A percentile compares a stretch with the other conserved stretches of the same genome.
phyloP scores from a whole-genome alignment of 2,329 filamentous ascomycete genomes.

The Phyllachora maydis region DNA sequence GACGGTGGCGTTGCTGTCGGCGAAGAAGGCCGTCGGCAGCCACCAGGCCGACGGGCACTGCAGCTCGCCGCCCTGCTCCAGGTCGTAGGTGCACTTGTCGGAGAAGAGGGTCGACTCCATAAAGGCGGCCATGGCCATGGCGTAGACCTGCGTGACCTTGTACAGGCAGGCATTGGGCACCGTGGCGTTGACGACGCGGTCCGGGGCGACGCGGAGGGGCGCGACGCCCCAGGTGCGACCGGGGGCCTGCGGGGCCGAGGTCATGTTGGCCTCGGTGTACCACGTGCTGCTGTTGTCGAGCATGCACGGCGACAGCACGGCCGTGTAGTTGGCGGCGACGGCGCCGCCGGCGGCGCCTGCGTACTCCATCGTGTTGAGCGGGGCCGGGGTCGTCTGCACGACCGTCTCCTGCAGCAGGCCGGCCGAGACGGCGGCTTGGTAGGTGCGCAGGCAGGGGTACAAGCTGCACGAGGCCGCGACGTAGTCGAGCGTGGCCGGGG shows the following conservation, averaged over 20 bases:
- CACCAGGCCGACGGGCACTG: constrained; percentile 4
- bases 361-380: no score
- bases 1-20: constrained; percentile 3
- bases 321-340: constrained; percentile 3
- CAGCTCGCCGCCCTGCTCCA: constrained; percentile 3
- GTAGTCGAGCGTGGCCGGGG: no score
- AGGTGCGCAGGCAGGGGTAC: constrained; percentile 6
- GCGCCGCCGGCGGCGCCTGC: constrained; percentile 1
- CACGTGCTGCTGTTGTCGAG: constrained; percentile 3
- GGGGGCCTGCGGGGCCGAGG: constrained; percentile 1
- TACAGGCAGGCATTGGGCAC: constrained; percentile 6
- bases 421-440: constrained; percentile 1
- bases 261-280: constrained; percentile 3
- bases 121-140: constrained; percentile 3
- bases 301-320: constrained; percentile 3
- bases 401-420: constrained; percentile 2
- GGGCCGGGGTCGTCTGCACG: constrained; percentile 1
- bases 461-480: constrained; percentile 4
- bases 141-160: constrained; percentile 5
- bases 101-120: constrained; percentile 3
- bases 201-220: constrained; percentile 1
- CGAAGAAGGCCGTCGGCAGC: constrained; percentile 4
- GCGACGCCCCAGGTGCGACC: constrained; percentile 4
- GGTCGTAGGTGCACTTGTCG: constrained; percentile 3
- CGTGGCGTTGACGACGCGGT: constrained; percentile 3